A percentile compares a stretch with the other conserved stretches of the same genome.
phyloP scores from a whole-genome alignment of 2,329 filamentous ascomycete species.

The Aplosporella prunicola region DNA sequence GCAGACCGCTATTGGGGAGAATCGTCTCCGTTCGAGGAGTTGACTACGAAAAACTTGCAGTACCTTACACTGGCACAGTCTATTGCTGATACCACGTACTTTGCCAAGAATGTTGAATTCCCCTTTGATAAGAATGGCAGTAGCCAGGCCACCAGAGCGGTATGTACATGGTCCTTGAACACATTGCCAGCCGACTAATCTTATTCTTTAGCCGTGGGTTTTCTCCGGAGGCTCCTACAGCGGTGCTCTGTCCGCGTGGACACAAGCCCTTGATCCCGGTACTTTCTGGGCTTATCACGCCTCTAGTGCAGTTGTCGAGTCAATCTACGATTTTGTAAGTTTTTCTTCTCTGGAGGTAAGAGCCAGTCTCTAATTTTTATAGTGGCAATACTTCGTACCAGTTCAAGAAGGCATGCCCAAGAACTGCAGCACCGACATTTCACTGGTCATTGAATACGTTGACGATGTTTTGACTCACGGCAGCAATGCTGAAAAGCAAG shows the following conservation, averaged over 20 bases:
- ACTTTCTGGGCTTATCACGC: slow-evolving; percentile 54
- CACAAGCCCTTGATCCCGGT: slow-evolving; percentile 42
- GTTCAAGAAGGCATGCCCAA: slow-evolving; percentile 49
- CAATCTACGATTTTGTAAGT: slow-evolving; percentile 36
- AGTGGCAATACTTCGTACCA: slow-evolving; percentile 49
- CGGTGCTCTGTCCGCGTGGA: slow-evolving; percentile 49
- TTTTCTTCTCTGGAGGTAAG: not conserved
- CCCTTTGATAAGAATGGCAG: slow-evolving; percentile 42
- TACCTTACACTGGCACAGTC: slow-evolving; percentile 46
- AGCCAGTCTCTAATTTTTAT: slow-evolving; percentile 22
- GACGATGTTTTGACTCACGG: slow-evolving; percentile 23
- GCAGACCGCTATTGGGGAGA: slow-evolving; percentile 47
- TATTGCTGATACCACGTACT: slow-evolving; percentile 45
- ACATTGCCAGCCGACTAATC: not conserved
- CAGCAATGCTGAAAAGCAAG: slow-evolving; percentile 22
- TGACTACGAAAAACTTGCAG: slow-evolving; percentile 45
- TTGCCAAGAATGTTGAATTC: slow-evolving; percentile 44
- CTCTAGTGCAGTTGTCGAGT: slow-evolving; percentile 47
- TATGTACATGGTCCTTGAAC: not conserved
- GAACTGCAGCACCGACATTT: slow-evolving; percentile 48
- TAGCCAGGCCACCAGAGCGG: slow-evolving; percentile 41
- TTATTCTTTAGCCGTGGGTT: slow-evolving; percentile 42
- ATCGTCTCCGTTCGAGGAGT: slow-evolving; percentile 42
- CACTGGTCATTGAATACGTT: slow-evolving; percentile 44
- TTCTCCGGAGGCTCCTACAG: slow-evolving; percentile 48